phyloP scores from a whole-genome alignment of 2,329 filamentous ascomycete species.

The Biscogniauxia mediterranea region DNA sequence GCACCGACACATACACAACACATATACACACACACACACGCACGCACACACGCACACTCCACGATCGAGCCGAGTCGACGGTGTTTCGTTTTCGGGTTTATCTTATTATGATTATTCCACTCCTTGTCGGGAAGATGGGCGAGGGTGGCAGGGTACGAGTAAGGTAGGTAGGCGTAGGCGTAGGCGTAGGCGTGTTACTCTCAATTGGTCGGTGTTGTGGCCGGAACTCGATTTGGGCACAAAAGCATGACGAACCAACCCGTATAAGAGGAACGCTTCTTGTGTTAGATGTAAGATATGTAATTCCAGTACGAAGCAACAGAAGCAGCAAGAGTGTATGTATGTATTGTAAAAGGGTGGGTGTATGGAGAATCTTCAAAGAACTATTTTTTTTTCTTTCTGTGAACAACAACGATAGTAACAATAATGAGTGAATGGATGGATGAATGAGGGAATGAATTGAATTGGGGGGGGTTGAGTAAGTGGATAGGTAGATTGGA shows the following conservation, averaged over 20 bases:
- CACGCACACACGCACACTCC: conserved; percentile 1
- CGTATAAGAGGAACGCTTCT: conserved; percentile 9
- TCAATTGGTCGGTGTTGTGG: conserved; percentile 22
- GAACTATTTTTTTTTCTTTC: conserved; percentile 8
- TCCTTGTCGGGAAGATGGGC: neutral
- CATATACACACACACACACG: conserved; percentile 2
- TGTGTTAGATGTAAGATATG: too few relatives aligned
- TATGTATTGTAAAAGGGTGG: neutral
- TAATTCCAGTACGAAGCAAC: neutral
- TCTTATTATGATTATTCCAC: neutral
- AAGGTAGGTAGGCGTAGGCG: conserved; percentile 15
- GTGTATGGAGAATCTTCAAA: conserved; percentile 17
- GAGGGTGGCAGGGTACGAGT: conserved; percentile 8
- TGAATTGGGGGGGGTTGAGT: too few relatives aligned
- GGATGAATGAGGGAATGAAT: neutral
- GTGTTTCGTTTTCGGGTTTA: neutral
- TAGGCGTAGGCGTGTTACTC: conserved; percentile 16
- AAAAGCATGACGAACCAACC: conserved; percentile 22
- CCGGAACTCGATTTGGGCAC: conserved; percentile 21
- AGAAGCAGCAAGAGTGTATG: neutral
- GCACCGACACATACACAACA: neutral
- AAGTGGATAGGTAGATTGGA: neutral
- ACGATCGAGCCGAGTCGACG: too few relatives aligned
- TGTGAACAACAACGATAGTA: neutral
- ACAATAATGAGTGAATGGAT: neutral